phyloP scores from a whole-genome alignment of 2,329 filamentous ascomycete species.

The Diaporthe sp. region DNA sequence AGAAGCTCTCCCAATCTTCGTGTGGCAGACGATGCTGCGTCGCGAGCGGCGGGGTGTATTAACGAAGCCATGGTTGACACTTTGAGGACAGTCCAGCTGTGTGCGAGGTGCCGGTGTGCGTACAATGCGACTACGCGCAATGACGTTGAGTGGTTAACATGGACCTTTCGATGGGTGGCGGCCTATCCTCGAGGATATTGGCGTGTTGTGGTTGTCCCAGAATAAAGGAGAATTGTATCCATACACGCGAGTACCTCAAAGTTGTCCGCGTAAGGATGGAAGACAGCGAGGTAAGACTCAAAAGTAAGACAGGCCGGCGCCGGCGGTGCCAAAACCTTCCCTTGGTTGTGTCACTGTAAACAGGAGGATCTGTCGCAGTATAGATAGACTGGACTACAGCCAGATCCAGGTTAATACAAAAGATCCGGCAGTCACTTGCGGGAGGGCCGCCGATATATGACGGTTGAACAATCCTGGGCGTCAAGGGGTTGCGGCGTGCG shows the following conservation, averaged over 20 bases:
- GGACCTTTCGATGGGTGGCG: neutral
- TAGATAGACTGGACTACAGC: neutral
- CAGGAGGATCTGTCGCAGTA: neutral
- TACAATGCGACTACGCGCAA: conserved; percentile 40
- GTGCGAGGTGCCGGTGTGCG: neutral
- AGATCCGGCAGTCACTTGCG: conserved; percentile 3
- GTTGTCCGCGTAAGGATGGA: neutral
- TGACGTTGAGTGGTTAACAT: conserved; percentile 30
- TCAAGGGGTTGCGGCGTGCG: conserved; percentile 26
- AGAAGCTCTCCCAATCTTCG: conserved; percentile 56
- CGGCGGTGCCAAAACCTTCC: neutral
- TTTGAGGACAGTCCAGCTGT: conserved; percentile 40
- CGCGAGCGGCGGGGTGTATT: conserved; percentile 50
- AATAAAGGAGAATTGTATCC: neutral
- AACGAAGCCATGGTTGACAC: conserved; percentile 57
- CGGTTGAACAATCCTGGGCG: neutral
- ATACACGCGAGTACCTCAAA: conserved; percentile 7
- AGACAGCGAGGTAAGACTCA: neutral
- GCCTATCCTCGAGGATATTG: neutral
- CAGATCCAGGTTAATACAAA: conserved; percentile 9
- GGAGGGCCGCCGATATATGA: conserved; percentile 6
- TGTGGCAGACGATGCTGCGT: conserved; percentile 52
- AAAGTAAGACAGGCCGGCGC: neutral
- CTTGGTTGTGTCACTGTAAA: neutral
- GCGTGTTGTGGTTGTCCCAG: neutral